phyloP scores from a whole-genome alignment of 1,284 basidiomycete species.

The Cystobasidium pallidum region DNA sequence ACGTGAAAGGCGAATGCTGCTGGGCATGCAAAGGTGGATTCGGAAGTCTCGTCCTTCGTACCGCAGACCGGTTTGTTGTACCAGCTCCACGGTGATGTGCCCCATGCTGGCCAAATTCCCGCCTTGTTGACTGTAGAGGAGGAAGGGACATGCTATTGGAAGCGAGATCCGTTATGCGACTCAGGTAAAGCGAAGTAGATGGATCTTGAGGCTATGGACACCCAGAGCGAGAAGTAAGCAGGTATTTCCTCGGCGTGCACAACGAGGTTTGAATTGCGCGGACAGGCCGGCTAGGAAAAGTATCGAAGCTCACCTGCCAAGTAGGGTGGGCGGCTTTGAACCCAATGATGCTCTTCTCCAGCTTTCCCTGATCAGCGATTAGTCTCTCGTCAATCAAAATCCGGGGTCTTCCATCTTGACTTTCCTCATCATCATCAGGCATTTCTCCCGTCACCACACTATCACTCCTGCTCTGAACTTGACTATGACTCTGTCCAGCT shows the following conservation, averaged over 20 bases:
- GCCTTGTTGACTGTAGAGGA: background rate
- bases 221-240: too few species aligned
- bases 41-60: background rate
- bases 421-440: conserved; percentile 70
- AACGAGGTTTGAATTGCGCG: too few species aligned
- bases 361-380: conserved; percentile 87
- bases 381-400: conserved; percentile 65
- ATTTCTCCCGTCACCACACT: conserved; percentile 53
- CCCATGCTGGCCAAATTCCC: conserved; percentile 14
- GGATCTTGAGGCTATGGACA: conserved; percentile 38
- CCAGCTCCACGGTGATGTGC: background rate
- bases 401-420: conserved; percentile 52
- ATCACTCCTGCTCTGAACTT: background rate
- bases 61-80: background rate
- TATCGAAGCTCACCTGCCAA: conserved; percentile 35
- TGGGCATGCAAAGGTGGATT: background rate
- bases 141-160: conserved; percentile 20
- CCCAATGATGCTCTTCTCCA: conserved; percentile 96
- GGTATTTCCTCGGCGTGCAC: too few species aligned
- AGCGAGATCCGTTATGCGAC: conserved; percentile 34
- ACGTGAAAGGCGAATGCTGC: conserved; percentile 25
- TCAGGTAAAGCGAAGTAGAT: conserved; percentile 45
- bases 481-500: conserved; percentile 54
- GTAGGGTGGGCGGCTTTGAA: conserved; percentile 60
- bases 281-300: too few species aligned